Percentiles rank a stretch among this genome's conserved stretches.
phyloP scores from a whole-genome alignment of 2,329 filamentous ascomycete genomes.

The Aurifilum marmelostoma region DNA sequence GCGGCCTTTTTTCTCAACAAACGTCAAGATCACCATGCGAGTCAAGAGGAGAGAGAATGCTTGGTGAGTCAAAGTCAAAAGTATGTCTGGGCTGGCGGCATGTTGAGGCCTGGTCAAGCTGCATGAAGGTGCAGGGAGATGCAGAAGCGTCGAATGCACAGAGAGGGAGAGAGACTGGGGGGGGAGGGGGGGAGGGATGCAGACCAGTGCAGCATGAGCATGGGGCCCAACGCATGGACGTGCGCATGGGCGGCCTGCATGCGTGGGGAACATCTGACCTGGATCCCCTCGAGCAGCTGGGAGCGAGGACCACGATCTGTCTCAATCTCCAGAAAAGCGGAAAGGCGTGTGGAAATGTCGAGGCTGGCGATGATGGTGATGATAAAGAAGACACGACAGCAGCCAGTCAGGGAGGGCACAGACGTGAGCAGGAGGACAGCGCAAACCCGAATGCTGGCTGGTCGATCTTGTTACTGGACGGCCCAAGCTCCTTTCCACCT shows the following conservation, averaged over 20 bases:
- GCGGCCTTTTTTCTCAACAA: not conserved
- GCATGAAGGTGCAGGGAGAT: slow-evolving; percentile 7
- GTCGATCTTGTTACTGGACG: too few species aligned
- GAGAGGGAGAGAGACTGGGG: not conserved
- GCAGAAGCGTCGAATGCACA: not conserved
- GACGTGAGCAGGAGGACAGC: not conserved
- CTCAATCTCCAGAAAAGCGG: not conserved
- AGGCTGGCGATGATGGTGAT: not conserved
- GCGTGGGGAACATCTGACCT: not conserved
- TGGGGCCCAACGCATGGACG: slow-evolving; percentile 2
- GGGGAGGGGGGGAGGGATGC: not conserved
- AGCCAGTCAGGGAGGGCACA: not conserved
- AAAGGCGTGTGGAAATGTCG: not conserved
- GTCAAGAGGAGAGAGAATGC: not conserved
- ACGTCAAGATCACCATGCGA: not conserved
- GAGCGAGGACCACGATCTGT: not conserved
- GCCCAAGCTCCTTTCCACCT: slow-evolving; percentile 15
- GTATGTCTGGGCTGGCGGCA: not conserved
- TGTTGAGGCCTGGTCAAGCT: not conserved
- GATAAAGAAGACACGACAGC: not conserved
- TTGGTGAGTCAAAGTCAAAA: not conserved
- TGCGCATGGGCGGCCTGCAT: not conserved
- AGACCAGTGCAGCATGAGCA: not conserved
- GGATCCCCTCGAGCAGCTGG: not conserved
- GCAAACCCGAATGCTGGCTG: not conserved